A percentile compares a stretch with the other conserved stretches of the same genome.
Conservation (phyloP, 164 flowering plant species). For the Stephania japonica region DNA sequence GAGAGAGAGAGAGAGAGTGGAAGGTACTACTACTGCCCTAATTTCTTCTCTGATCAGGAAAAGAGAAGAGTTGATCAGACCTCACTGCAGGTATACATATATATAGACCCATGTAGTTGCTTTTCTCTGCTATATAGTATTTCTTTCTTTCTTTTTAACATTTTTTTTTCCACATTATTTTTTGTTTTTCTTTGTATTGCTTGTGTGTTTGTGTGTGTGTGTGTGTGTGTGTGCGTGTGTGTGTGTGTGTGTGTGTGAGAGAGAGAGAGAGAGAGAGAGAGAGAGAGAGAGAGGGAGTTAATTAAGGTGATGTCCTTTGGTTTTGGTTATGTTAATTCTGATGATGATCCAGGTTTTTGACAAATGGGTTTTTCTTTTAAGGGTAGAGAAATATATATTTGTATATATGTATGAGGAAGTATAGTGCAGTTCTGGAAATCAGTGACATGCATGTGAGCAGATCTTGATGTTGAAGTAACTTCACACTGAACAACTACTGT, state of each 20-base stretch:
- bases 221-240: too few relatives aligned
- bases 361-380: constrained; percentile 8
- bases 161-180: background rate
- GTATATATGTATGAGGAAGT: background rate
- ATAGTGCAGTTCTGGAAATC: background rate
- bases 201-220: too few relatives aligned
- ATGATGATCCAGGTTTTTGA: constrained; percentile 15
- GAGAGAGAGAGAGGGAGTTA: too few relatives aligned
- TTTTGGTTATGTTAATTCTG: background rate
- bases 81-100: constrained; percentile 30
- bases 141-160: background rate
- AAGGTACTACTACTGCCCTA: constrained; percentile 7
- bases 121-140: constrained; percentile 1
- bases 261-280: background rate
- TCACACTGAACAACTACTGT: background rate
- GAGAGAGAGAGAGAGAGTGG: constrained; percentile 11
- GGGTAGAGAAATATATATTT: background rate
- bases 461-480: constrained; percentile 7
- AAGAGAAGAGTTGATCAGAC: constrained; percentile 21
- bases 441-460: constrained; percentile 3
- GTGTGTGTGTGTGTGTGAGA: background rate
- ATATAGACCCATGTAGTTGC: constrained; percentile 11
- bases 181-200: background rate
- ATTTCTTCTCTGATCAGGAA: constrained; percentile 16
- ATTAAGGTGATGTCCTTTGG: constrained; percentile 8